These are phyloP conservation scores for Nicotiana attenuata DNA, from an alignment of 257 asterid species.

Conservation along the genomic window DNA sequence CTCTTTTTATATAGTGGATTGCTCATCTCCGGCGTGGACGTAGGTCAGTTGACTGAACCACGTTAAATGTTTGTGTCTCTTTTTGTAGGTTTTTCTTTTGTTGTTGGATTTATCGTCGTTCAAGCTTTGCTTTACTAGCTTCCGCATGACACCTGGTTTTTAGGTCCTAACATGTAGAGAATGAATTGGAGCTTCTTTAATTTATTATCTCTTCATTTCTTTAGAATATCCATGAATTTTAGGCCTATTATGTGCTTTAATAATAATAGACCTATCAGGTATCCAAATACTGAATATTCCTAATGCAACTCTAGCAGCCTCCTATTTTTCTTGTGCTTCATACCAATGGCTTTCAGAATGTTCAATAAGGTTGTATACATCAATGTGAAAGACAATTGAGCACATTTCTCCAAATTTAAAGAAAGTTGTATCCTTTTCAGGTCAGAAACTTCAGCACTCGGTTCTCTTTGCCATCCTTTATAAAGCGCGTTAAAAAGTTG, in stretches of 20 bases:
- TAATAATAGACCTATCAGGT: neutral
- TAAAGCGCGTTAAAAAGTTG: slow-evolving; percentile 20
- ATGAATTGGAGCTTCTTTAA: neutral
- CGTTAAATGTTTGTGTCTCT: no score
- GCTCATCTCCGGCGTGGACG: no score
- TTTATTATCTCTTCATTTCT: neutral
- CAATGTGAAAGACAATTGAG: neutral
- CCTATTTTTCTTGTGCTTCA: neutral
- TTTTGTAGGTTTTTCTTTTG: no score
- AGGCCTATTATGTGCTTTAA: neutral
- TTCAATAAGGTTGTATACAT: neutral
- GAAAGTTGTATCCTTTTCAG: slow-evolving; percentile 13
- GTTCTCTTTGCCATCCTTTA: slow-evolving; percentile 24
- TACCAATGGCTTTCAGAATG: neutral
- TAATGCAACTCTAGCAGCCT: neutral
- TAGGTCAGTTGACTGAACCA: no score
- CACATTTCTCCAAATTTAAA: neutral
- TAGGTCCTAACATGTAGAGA: no score
- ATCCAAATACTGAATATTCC: neutral
- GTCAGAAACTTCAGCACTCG: slow-evolving; percentile 20
- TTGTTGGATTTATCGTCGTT: no score
- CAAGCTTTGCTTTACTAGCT: no score
- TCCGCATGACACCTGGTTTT: no score
- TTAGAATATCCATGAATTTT: neutral
- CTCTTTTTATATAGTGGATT: no score